These are phyloP conservation scores for Dactylellina haptotyla DNA, from an alignment of 2,329 filamentous ascomycete genomes.

Conservation along the genomic window DNA sequence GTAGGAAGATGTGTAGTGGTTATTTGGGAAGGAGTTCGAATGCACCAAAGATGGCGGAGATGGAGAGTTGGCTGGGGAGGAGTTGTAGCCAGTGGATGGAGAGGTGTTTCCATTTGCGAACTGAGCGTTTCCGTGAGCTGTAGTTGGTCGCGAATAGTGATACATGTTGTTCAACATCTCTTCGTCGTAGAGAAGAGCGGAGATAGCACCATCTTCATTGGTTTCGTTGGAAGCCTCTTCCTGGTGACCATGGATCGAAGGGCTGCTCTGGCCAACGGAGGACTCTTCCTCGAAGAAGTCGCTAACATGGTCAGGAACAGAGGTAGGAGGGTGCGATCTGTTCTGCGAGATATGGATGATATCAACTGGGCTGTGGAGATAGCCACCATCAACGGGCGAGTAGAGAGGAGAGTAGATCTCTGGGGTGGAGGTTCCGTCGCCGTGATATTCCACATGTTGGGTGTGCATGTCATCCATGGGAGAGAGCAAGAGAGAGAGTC, in stretches of 20 bases:
- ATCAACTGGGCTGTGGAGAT: slow-evolving; percentile 52
- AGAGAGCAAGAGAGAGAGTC: slow-evolving; percentile 46
- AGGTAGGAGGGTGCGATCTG: slow-evolving; percentile 51
- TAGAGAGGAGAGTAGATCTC: slow-evolving; percentile 53
- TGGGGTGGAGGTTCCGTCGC: slow-evolving; percentile 44
- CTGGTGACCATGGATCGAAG: slow-evolving; percentile 52
- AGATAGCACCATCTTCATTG: slow-evolving; percentile 46
- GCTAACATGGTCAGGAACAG: slow-evolving; percentile 51
- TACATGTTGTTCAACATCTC: slow-evolving; percentile 54
- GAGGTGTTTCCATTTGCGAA: slow-evolving; percentile 43
- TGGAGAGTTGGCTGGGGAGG: slow-evolving; percentile 50
- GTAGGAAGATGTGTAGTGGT: slow-evolving; percentile 42
- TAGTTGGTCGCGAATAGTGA: slow-evolving; percentile 49
- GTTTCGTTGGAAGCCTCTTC: slow-evolving; percentile 38
- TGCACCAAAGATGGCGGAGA: slow-evolving; percentile 52
- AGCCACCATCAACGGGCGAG: slow-evolving; percentile 46
- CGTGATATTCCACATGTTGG: slow-evolving; percentile 50
- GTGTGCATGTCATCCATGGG: slow-evolving; percentile 53
- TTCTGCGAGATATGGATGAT: slow-evolving; percentile 47
- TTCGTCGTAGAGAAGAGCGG: slow-evolving; percentile 52
- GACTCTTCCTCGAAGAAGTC: slow-evolving; percentile 53
- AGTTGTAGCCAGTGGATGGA: slow-evolving; percentile 44
- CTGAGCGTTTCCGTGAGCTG: slow-evolving; percentile 46
- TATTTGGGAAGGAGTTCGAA: slow-evolving; percentile 47
- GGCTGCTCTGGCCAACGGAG: slow-evolving; percentile 51